Conservation (phyloP, 345 rosid species). For the Sonneratia caseolaris region DNA sequence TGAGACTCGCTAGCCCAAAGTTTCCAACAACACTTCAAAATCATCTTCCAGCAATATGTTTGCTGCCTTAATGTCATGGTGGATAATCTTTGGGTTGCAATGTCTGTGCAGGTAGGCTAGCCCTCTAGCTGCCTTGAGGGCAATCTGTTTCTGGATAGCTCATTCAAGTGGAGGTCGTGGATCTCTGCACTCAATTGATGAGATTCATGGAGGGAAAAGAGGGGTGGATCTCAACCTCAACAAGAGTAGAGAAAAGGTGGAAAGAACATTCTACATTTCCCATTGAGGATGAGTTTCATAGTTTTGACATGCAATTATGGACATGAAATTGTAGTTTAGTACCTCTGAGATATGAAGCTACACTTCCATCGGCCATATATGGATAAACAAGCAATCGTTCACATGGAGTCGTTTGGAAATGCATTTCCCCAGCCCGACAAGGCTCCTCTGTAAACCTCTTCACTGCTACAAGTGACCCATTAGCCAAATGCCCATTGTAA, state of each 20-base stretch:
- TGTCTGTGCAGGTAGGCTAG: slow-evolving; percentile 1
- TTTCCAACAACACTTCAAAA: slow-evolving; percentile 3
- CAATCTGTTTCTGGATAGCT: slow-evolving; percentile 2
- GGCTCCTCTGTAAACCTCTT: not conserved
- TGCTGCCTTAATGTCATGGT: slow-evolving; percentile 3
- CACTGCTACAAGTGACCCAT: slow-evolving; percentile 9
- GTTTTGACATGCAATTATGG: not conserved
- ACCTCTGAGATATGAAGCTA: not conserved
- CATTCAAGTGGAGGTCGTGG: slow-evolving; percentile 4
- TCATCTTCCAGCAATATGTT: slow-evolving; percentile 7
- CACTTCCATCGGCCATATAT: not conserved
- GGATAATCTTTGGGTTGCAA: not conserved
- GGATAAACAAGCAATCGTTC: not conserved
- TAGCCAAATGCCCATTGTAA: not conserved
- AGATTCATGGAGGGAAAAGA: not conserved
- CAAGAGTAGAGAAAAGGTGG: not conserved
- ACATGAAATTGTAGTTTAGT: not conserved
- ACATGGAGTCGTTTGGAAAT: not conserved
- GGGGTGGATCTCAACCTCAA: not conserved
- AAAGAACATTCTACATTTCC: not conserved
- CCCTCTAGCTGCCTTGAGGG: slow-evolving; percentile 7
- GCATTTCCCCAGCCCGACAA: not conserved
- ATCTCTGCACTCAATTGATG: not conserved
- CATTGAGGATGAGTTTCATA: not conserved
- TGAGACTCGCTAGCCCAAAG: slow-evolving; percentile 7